Base-by-base conservation (phyloP, 2,329 filamentous ascomycete genomes). In the Fusarium pseudoanthophilum region DNA sequence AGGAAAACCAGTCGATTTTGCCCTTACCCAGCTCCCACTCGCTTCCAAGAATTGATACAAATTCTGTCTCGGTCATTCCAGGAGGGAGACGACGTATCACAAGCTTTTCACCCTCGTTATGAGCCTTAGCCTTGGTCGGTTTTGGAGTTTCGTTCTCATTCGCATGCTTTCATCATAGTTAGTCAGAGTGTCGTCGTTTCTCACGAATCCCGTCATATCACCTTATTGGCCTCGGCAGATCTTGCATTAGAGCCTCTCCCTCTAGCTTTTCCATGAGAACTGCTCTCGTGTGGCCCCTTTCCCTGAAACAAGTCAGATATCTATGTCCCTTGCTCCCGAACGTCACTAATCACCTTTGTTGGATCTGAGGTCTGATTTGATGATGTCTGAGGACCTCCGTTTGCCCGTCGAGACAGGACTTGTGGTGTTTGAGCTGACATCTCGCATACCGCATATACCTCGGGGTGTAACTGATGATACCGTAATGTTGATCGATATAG, bases 71-170 rank as follows among this genome's bases (percentile, higher is more conserved):
- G 0, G 93, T 97, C 80, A 99, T 87, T 14, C 92, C 94, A 3
- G 96, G 95, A 15, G 96, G 94, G 8, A 99, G 88, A 64, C 95
- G 90, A 59, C 97, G 91, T 61, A 98, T 87, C 30, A 97, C 87
- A 18, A 97, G 87, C 85, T 98, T 98, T 78, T 97, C 88, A 67
- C 93, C 92, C 64, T 82, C 80, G 73, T 80, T 81, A 20, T 81
- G 79, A 51, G 79, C 42, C 67, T 79, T 83, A 14, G 79, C 62
- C 63, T 75, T 81, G 42, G 79, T 59, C 4, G 79, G 67, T 62
- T 79, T 82, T 21, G 79, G 64, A n/a, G 74, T 51, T 16, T 81
- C 80, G 43, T 69, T 69, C 45, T 79, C 80, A 60, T 71, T 78
- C 48, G 76, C 58, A 69, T 78, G 71, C 76, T 79, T 69, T 76